Conservation (phyloP, 2,329 filamentous ascomycete genomes). For the Aspergillus hortae region DNA sequence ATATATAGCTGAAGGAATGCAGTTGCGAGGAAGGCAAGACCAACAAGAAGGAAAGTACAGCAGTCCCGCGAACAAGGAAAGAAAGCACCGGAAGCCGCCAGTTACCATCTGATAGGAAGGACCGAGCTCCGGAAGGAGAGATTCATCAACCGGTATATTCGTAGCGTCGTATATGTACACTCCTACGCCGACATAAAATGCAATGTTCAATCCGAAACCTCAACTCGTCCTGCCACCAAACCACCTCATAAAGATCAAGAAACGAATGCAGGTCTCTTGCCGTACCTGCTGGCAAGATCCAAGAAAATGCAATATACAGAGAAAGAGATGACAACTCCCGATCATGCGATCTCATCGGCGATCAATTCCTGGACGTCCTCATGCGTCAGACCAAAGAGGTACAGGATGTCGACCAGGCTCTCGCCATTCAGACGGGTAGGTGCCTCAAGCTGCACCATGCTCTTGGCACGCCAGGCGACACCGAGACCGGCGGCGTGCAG, state of each 20-base stretch:
- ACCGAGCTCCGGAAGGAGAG: no score
- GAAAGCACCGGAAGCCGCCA: no score
- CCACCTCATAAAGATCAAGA: background rate
- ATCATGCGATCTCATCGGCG: slow-evolving; percentile 7
- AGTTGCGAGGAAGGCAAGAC: background rate
- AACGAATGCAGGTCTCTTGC: slow-evolving; percentile 2
- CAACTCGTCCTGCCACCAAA: background rate
- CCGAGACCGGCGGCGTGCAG: slow-evolving; percentile 60
- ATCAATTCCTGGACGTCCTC: slow-evolving; percentile 48
- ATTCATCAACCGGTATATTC: background rate
- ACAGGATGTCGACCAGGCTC: slow-evolving; percentile 56
- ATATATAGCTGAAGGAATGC: no score
- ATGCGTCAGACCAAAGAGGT: slow-evolving; percentile 53
- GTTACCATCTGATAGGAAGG: no score
- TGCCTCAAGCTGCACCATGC: slow-evolving; percentile 60
- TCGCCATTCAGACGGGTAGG: slow-evolving; percentile 58
- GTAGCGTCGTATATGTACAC: slow-evolving; percentile 8
- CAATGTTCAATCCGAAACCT: background rate
- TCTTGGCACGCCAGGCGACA: slow-evolving; percentile 63
- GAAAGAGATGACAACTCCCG: background rate
- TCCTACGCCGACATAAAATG: slow-evolving; percentile 11
- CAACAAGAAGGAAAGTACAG: background rate
- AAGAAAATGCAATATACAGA: background rate
- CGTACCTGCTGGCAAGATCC: slow-evolving; percentile 6
- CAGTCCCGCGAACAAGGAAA: no score